Evolutionary conservation across 2,329 filamentous ascomycete genomes (phyloP).

Genomic region (Malbranchea zuffiana): DNA sequence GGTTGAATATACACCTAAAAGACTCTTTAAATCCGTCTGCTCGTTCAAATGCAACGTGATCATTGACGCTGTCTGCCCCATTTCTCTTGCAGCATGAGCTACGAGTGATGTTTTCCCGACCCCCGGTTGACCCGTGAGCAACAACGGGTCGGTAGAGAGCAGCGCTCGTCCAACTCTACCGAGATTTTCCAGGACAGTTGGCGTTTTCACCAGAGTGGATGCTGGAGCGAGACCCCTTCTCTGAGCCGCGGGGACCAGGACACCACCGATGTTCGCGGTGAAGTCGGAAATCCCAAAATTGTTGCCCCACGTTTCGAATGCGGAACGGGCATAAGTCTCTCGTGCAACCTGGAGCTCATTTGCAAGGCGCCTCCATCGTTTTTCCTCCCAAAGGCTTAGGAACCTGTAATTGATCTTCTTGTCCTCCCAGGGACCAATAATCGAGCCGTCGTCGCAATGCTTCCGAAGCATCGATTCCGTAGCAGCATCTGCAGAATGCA

Average conservation of each 20-base stretch:
- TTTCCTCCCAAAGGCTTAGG: constrained; percentile 52
- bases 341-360: constrained; percentile 35
- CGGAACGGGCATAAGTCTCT: constrained; percentile 16
- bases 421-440: constrained; percentile 66
- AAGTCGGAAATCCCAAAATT: constrained; percentile 39
- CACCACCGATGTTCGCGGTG: constrained; percentile 54
- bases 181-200: constrained; percentile 63
- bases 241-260: constrained; percentile 52
- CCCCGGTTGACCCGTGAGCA: constrained; percentile 73
- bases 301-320: constrained; percentile 21
- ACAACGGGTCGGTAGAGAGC: constrained; percentile 56
- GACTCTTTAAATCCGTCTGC: constrained; percentile 93
- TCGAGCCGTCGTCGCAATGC: constrained; percentile 52
- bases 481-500: constrained; percentile 69
- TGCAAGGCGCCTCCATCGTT: constrained; percentile 43
- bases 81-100: constrained; percentile 66
- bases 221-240: constrained; percentile 38
- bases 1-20: constrained; percentile 88
- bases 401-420: constrained; percentile 68
- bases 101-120: constrained; percentile 84
- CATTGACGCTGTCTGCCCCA: constrained; percentile 71
- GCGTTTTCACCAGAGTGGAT: constrained; percentile 54
- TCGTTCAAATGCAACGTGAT: constrained; percentile 94
- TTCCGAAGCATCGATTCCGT: constrained; percentile 58
- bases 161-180: constrained; percentile 57